A percentile compares a stretch with the other conserved stretches of the same genome.
phyloP scores from a whole-genome alignment of 2,329 filamentous ascomycete genomes.

The Aspergillus clavatus region DNA sequence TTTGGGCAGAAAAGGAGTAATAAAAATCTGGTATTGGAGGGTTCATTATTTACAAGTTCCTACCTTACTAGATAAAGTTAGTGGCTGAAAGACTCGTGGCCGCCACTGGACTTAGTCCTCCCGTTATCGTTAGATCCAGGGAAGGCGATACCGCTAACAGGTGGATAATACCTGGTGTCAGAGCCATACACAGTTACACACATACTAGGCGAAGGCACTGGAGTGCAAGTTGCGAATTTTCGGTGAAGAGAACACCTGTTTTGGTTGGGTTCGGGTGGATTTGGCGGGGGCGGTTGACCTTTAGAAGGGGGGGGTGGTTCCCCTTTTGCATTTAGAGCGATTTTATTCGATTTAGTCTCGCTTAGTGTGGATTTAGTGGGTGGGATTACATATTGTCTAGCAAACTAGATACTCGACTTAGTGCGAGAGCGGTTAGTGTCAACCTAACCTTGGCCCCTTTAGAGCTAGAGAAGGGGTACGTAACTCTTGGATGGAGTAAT shows the following conservation, averaged over 20 bases:
- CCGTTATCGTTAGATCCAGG: constrained; percentile 7
- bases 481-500: too few relatives aligned
- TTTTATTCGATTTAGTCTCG: background rate
- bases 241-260: background rate
- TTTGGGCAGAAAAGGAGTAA: constrained; percentile 10
- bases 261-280: background rate
- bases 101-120: constrained; percentile 18
- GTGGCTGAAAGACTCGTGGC: constrained; percentile 20
- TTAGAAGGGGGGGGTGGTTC: too few relatives aligned
- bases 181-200: background rate
- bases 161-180: background rate
- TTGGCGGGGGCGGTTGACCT: background rate
- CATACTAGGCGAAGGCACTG: background rate
- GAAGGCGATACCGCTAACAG: constrained; percentile 1
- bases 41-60: background rate
- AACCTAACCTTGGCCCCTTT: background rate
- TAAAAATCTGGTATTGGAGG: constrained; percentile 9
- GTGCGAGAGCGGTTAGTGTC: background rate
- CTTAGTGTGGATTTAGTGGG: background rate
- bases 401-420: background rate
- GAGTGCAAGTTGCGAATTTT: background rate
- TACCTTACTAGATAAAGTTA: constrained; percentile 13
- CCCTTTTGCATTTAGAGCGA: background rate
- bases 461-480: constrained; percentile 9
- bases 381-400: background rate